Percentiles rank a stretch among this genome's conserved stretches.
These are phyloP conservation scores for Leccinum truebloodii DNA, from an alignment of 768 basidiomycete species.

Conservation along the genomic window DNA sequence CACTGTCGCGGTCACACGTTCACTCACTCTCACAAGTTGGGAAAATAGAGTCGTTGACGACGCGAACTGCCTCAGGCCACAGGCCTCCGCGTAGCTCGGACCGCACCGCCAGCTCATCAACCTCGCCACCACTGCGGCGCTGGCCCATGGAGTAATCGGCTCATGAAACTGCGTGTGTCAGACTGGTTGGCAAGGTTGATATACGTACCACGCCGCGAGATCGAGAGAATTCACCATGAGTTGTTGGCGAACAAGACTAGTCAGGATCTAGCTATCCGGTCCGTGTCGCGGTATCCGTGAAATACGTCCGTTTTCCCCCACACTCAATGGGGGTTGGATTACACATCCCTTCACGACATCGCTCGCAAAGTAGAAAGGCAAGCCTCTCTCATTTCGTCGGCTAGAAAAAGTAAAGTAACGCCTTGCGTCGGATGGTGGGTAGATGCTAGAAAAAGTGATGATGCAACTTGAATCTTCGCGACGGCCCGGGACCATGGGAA, in stretches of 20 bases:
- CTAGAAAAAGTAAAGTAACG: not conserved
- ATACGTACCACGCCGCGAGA: too few relatives aligned
- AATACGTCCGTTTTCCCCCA: too few relatives aligned
- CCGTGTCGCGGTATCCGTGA: too few relatives aligned
- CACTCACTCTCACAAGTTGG: not conserved
- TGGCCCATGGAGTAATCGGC: too few relatives aligned
- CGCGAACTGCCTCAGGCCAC: not conserved
- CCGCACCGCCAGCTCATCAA: not conserved
- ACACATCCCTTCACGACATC: not conserved
- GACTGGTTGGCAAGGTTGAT: too few relatives aligned
- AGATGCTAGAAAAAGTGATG: conserved; percentile 25
- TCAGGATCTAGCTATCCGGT: too few relatives aligned
- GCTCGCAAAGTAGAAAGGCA: not conserved
- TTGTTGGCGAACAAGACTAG: too few relatives aligned
- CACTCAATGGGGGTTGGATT: not conserved
- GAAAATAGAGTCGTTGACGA: not conserved
- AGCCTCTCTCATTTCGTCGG: not conserved
- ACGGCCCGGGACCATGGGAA: conserved; percentile 10
- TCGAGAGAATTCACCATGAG: too few relatives aligned
- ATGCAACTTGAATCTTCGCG: not conserved
- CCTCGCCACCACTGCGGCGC: not conserved
- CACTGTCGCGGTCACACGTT: not conserved
- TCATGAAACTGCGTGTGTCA: too few relatives aligned
- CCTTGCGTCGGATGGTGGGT: not conserved
- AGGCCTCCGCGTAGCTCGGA: not conserved